Base-by-base conservation (phyloP, 768 basidiomycete genomes). In the Leccinum aurantiacum region DNA sequence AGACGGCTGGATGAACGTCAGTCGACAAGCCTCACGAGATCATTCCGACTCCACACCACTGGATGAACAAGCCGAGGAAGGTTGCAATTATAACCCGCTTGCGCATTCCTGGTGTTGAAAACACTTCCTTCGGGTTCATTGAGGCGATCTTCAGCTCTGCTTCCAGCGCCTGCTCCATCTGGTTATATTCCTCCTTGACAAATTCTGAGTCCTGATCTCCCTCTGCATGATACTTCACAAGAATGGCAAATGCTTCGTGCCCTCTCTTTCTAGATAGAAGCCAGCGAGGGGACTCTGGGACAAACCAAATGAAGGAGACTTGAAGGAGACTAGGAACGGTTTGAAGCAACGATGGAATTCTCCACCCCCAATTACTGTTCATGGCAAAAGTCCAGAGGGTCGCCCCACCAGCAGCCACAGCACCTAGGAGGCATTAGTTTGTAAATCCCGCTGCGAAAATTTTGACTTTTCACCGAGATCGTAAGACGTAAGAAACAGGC, bases 261-360 rank as follows among this genome's bases (percentile, higher is more conserved):
- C 70, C 69, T 22, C 84, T 78, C 27, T 84, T 85, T 55, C 80
- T 82, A 3, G 83, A 80, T 35, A 87, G 74, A 3, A 88, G 76
- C 85, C 85, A 87, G 47, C 84, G 79, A 15, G 86, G 86, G 2
- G 84, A 86, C 66, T 88, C 86, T 8, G 86, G 85, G 17, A 87
- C 74, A 64, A 83, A 82, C 65, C 69, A 79, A 57, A 86, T 75
- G 70, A 87, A 83, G n/a, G 63, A 59, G 35, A 87, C 68, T 62
- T 87, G 86, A 22, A 86, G 68, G 8, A 76, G 29, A 60, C 79
- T 81, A 2, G 86, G 86, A 1, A 79, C 65, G 24, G 80, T 64
- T 68, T 89, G 87, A 14, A 88, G 77, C 17, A 85, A 83, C 1
- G 60, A 60, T 0, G 85, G 87, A 24, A 87, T 84, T 22, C 87